These are phyloP conservation scores for Pythium aphanidermatum DNA, from an alignment of 352 stramenopile genomes.

Conservation along the genomic window DNA sequence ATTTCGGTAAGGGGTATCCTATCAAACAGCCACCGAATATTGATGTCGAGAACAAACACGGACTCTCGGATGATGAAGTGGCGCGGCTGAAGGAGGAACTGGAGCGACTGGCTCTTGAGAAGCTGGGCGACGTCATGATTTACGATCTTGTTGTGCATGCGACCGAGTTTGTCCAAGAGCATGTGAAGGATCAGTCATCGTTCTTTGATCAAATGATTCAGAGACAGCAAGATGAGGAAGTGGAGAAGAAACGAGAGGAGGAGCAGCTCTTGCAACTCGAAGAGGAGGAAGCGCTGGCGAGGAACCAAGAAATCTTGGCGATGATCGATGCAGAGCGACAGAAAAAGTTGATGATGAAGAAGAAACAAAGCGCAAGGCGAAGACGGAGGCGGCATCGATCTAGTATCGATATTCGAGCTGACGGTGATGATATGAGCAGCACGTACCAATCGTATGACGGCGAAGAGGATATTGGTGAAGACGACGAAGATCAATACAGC, in stretches of 20 bases:
- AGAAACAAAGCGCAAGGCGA: slow-evolving; percentile 30
- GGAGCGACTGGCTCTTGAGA: slow-evolving; percentile 50
- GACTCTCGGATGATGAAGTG: slow-evolving; percentile 64
- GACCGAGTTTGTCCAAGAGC: slow-evolving; percentile 76
- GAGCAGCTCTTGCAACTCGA: slow-evolving; percentile 44
- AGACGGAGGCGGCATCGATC: slow-evolving; percentile 39
- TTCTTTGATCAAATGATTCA: slow-evolving; percentile 89
- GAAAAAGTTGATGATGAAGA: slow-evolving; percentile 66
- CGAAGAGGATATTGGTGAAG: slow-evolving; percentile 18
- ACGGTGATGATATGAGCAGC: slow-evolving; percentile 18
- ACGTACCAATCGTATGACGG: slow-evolving; percentile 15
- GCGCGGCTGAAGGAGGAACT: slow-evolving; percentile 48
- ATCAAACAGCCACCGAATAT: slow-evolving; percentile 60
- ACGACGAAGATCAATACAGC: slow-evolving; percentile 26
- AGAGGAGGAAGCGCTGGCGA: slow-evolving; percentile 50
- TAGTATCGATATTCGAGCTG: slow-evolving; percentile 44
- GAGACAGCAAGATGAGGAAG: slow-evolving; percentile 61
- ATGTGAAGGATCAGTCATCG: slow-evolving; percentile 77
- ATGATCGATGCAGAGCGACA: slow-evolving; percentile 72
- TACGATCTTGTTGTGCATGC: slow-evolving; percentile 82
- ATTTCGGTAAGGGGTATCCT: slow-evolving; percentile 62
- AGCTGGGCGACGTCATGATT: slow-evolving; percentile 67
- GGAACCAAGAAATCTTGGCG: slow-evolving; percentile 72
- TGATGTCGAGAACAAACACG: slow-evolving; percentile 57
- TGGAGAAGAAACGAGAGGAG: slow-evolving; percentile 53